Conservation (phyloP, 2,329 filamentous ascomycete genomes). For the Akanthomyces dipterigenus region DNA sequence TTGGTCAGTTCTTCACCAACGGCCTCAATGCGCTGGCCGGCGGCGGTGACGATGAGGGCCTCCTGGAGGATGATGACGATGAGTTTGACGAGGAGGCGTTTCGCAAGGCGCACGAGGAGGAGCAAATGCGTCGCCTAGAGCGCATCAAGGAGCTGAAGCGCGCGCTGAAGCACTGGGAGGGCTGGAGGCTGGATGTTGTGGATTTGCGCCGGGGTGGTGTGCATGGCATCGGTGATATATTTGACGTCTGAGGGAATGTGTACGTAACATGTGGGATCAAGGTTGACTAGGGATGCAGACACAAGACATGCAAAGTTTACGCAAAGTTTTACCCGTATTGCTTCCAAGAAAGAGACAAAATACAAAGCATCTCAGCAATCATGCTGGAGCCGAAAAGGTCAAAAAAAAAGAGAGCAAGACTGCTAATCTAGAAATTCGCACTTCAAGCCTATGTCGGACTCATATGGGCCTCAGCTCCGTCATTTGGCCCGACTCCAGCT, state of each 20-base stretch:
- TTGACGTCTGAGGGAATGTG: constrained; percentile 44
- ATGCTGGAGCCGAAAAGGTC: background rate
- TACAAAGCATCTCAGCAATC: no score
- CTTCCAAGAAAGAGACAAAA: no score
- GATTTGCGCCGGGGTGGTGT: constrained; percentile 51
- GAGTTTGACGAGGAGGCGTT: constrained; percentile 65
- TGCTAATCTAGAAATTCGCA: background rate
- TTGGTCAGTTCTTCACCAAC: constrained; percentile 53
- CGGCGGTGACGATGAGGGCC: constrained; percentile 35
- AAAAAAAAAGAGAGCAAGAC: background rate
- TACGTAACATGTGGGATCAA: background rate
- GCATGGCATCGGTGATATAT: constrained; percentile 56
- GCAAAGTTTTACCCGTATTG: no score
- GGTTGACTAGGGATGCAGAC: background rate
- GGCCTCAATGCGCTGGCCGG: constrained; percentile 55
- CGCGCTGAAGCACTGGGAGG: constrained; percentile 59
- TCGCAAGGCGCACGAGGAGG: constrained; percentile 55
- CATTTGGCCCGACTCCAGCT: background rate
- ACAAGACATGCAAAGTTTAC: no score
- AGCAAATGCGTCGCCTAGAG: constrained; percentile 52
- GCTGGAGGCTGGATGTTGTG: constrained; percentile 60
- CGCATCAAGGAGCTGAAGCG: constrained; percentile 59
- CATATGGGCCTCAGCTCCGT: background rate
- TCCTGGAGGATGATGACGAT: constrained; percentile 49
- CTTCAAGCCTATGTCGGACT: background rate